phyloP scores from a whole-genome alignment of 176 grass and related monocot genomes.

The Rhipidocladum racemiflorum region DNA sequence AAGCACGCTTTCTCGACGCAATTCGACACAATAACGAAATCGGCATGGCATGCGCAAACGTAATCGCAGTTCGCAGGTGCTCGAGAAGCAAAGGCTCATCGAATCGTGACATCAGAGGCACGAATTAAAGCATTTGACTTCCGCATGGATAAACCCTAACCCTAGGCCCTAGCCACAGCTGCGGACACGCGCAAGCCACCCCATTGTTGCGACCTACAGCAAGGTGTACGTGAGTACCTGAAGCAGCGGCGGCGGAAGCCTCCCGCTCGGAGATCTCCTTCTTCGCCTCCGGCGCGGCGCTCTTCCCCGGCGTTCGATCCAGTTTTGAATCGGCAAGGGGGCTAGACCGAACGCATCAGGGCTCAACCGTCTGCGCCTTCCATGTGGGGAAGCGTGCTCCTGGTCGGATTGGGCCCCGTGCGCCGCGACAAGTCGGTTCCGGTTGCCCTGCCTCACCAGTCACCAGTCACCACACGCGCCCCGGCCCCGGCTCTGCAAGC shows the following conservation, averaged over 20 bases:
- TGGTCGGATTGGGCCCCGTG: not conserved
- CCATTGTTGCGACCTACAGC: not conserved
- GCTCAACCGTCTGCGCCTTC: too few relatives aligned
- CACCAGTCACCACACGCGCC: too few relatives aligned
- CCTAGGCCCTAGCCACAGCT: not conserved
- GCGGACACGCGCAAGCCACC: not conserved
- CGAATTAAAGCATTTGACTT: not conserved
- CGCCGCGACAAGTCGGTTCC: not conserved
- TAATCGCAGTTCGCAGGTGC: not conserved
- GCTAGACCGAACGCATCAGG: not conserved
- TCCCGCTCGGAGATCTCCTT: not conserved
- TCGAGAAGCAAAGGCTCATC: not conserved
- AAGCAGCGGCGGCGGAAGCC: not conserved
- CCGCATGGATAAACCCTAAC: constrained; percentile 7
- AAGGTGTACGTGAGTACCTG: constrained; percentile 4
- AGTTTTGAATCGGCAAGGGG: not conserved
- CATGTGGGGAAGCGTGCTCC: not conserved
- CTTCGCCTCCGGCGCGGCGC: not conserved
- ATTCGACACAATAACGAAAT: not conserved
- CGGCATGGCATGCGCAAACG: not conserved
- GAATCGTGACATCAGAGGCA: not conserved
- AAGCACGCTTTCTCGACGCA: not conserved
- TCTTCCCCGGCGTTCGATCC: constrained; percentile 4
- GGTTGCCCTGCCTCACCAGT: not conserved
- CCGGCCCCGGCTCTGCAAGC: not conserved